phyloP scores from a whole-genome alignment of 495 filamentous ascomycete species.

The Lophiotrema nucula region DNA sequence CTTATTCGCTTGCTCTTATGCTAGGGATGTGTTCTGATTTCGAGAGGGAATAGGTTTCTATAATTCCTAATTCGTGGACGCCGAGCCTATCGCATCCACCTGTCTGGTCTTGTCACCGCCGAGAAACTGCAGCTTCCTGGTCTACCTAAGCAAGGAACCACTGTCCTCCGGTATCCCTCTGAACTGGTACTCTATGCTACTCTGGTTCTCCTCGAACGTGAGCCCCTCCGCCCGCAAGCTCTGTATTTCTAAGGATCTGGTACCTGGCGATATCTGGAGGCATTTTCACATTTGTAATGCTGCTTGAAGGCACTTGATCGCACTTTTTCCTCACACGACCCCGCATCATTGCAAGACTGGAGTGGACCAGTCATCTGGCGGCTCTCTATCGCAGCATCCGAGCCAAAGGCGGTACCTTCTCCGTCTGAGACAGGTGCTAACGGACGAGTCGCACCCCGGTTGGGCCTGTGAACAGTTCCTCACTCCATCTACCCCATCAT shows the following conservation, averaged over 20 bases:
- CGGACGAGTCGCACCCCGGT: neutral
- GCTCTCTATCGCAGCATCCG: too few relatives aligned
- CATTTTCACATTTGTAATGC: constrained; percentile 20
- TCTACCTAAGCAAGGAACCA: constrained; percentile 24
- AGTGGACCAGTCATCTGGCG: neutral
- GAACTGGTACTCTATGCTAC: constrained; percentile 7
- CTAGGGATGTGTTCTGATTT: neutral
- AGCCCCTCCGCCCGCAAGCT: neutral
- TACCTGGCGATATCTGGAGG: neutral
- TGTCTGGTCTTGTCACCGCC: constrained; percentile 2
- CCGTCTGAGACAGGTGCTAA: constrained; percentile 10
- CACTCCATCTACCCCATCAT: neutral
- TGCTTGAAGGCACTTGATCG: neutral
- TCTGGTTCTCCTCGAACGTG: constrained; percentile 7
- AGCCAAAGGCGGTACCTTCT: neutral
- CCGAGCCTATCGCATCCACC: constrained; percentile 2
- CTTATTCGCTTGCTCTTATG: constrained; percentile 13
- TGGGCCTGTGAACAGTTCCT: constrained; percentile 3
- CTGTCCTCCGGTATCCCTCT: constrained; percentile 6
- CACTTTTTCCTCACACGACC: neutral
- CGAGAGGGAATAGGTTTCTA: constrained; percentile 9
- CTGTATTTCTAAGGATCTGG: neutral
- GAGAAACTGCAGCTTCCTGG: constrained; percentile 2
- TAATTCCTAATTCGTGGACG: constrained; percentile 21
- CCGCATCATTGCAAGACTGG: neutral